Evolutionary conservation across 164 flowering plant genomes (phyloP).

Genomic region (Macadamia integrifolia): DNA sequence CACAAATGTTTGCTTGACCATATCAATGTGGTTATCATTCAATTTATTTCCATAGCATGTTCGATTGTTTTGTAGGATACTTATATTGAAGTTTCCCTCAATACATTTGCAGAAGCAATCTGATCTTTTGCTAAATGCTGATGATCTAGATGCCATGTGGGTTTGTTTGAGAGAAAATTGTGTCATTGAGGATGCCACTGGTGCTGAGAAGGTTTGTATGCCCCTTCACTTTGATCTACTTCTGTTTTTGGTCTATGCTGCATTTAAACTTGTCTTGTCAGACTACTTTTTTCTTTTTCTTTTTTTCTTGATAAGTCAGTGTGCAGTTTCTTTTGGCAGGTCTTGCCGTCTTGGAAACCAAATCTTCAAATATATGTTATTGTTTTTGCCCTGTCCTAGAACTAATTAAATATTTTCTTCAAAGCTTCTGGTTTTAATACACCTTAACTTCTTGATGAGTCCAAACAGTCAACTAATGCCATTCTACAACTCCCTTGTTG

Average conservation of each 20-base stretch:
- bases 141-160: slow-evolving; percentile 99
- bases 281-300: no score
- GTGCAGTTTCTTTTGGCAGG: no score
- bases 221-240: background rate
- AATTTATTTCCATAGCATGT: background rate
- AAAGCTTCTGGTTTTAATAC: no score
- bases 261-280: no score
- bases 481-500: slow-evolving; percentile 13
- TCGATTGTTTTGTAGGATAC: background rate
- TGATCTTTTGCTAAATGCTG: slow-evolving; percentile 89
- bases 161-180: slow-evolving; percentile 93
- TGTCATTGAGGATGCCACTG: slow-evolving; percentile 96
- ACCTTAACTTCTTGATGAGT: no score
- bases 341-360: no score
- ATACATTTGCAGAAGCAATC: slow-evolving; percentile 76
- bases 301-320: no score
- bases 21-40: background rate
- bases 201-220: slow-evolving; percentile 81
- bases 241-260: background rate
- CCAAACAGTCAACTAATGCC: background rate
- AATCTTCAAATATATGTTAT: no score
- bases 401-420: no score
- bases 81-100: background rate
- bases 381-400: no score
- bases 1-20: slow-evolving; percentile 1